Base-by-base conservation (phyloP, 768 basidiomycete species). In the Agaricus sinodeliciosus region DNA sequence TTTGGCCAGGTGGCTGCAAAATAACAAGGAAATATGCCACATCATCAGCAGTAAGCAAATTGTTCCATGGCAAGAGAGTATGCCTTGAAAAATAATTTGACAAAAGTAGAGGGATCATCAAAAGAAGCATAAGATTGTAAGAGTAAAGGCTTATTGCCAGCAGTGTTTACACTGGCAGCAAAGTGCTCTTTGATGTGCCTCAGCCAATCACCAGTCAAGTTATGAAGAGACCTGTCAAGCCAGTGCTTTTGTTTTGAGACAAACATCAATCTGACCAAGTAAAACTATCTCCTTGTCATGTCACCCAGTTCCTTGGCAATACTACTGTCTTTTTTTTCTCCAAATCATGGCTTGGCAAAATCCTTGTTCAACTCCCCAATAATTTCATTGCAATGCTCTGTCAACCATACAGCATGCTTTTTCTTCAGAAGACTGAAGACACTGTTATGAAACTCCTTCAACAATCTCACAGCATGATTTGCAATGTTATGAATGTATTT, bases 401-500 rank as follows among this genome's bases (percentile, higher is more conserved):
- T 73, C 58, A 98, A 74, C 95, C 95, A 99, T 0, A 81, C 78
- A 12, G 69, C 77, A 43, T 94, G 87, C 78, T 99, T 99, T 73
- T 98, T 95, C 74, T 94, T 92, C 9, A 95, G 85, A 60, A 97
- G 68, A 67, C 85, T 88, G 80, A 98, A 99, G 52, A 99, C 89
- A 19, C 86, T 91, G 61, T 95, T 85, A 62, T 99, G 95, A 65
- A 97, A 97, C 73, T 98, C 94, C 69, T 94, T 93, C 96, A 96
- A 99, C 39, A 99, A 77, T 76, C 90, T 97, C 68, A 99, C 91
- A 36, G 81, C 96, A 44, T 96, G 89, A 39, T 86, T 99, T 31
- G 96, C 94, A 64, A 99, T 90, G 76, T 99, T 99, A 76, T 99
- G 96, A 61, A 98, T 98, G 9, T 95, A 96, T 69, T 99, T 96